These are phyloP conservation scores for Colletotrichum cereale DNA, from an alignment of 2,329 filamentous ascomycete species.

Conservation along the genomic window DNA sequence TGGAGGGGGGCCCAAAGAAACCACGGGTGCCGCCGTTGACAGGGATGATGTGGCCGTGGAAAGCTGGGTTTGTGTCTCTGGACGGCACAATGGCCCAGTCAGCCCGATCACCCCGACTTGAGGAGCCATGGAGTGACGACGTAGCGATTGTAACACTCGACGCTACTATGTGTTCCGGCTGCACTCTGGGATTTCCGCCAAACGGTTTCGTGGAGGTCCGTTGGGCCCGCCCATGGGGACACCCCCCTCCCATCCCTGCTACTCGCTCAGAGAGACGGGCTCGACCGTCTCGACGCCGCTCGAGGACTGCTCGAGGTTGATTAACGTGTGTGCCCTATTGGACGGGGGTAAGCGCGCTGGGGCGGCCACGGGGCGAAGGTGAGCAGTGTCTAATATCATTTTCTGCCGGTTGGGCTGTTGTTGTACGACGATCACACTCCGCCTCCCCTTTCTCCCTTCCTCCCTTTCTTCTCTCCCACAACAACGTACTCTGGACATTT, in stretches of 20 bases:
- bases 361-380: slow-evolving; percentile 36
- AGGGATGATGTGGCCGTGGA: slow-evolving; percentile 4
- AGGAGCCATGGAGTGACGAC: slow-evolving; percentile 27
- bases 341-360: slow-evolving; percentile 36
- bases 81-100: slow-evolving; percentile 23
- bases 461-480: slow-evolving; percentile 31
- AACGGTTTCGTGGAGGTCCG: slow-evolving; percentile 20
- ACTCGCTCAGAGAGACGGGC: slow-evolving; percentile 4
- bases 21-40: slow-evolving; percentile 21
- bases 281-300: slow-evolving; percentile 24
- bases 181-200: slow-evolving; percentile 23
- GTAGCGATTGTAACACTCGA: slow-evolving; percentile 25
- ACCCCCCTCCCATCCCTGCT: slow-evolving; percentile 30
- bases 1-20: slow-evolving; percentile 9
- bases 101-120: slow-evolving; percentile 7
- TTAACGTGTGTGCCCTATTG: slow-evolving; percentile 36
- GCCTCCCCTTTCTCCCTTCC: slow-evolving; percentile 25
- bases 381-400: slow-evolving; percentile 37
- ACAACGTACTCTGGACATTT: slow-evolving; percentile 34
- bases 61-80: slow-evolving; percentile 29
- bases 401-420: slow-evolving; percentile 39
- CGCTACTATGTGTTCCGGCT: slow-evolving; percentile 22
- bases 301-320: slow-evolving; percentile 8
- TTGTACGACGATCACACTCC: slow-evolving; percentile 18
- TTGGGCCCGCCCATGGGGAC: slow-evolving; percentile 24